Evolutionary conservation across 345 rosid genomes (phyloP), one percentile per base, ranked within the genome.

Genomic region (Rhodamnia argentea): DNA sequence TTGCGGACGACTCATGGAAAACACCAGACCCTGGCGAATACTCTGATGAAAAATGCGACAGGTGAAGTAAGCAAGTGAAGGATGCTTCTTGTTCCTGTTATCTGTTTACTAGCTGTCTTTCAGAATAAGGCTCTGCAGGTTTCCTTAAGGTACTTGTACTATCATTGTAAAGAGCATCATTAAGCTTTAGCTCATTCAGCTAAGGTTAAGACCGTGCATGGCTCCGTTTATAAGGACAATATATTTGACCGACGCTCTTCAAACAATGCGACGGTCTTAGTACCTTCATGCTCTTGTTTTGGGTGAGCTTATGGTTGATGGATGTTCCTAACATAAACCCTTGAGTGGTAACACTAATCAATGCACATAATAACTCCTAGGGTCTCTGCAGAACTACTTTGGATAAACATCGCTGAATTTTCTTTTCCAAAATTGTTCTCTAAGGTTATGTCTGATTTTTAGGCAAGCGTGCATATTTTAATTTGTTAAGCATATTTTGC

Each of bases 1-100:
- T 84, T 62, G 86, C 83, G n/a, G 90, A 90, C 84, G 89, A 75
- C 50, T 86, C 62, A 84, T 86, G 88, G 86, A 85, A 55, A 88
- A 89, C 88, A 60, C 89, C 83, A 47, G 82, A 84, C 82, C 83
- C 85, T 52, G 59, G 88, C 84, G 87, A 88, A 89, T 88, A 86
- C 78, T 88, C 87, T 85, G 92, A 90, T 89, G 89, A 88, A 92
- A 94, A 90, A 91, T 91, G 85, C 90, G 93, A 93, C 96, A 97
- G 99, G 99, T 97, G 96, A 94, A 94, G 90, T 89, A 86, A 70
- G 47, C 81, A 64, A 18, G 78, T 64, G 81, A 70, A 47, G 81
- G 81, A 70, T 93, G 92, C 95, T 29, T 85, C 81, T 74, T 85
- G n/a, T 85, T 85, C 56, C 26, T 84, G 8, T 75, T 37, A 37